Conservation (phyloP, 495 filamentous ascomycete species). For the Annulohypoxylon nitens region DNA sequence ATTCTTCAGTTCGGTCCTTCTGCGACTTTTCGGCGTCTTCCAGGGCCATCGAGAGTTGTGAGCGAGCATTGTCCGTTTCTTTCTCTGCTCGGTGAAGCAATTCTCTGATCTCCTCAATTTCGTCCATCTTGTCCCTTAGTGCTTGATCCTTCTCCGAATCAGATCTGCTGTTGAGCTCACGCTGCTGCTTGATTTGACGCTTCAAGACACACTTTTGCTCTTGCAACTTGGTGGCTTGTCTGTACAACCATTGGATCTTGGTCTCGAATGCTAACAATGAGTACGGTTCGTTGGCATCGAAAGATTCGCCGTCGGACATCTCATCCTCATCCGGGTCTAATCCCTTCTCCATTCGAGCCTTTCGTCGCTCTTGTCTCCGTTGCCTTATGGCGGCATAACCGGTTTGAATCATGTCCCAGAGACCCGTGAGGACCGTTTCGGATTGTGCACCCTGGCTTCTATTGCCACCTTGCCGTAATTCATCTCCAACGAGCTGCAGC, state of each 20-base stretch:
- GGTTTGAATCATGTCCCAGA: slow-evolving; percentile 79
- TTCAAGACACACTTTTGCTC: slow-evolving; percentile 88
- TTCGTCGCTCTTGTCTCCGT: slow-evolving; percentile 64
- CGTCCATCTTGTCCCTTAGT: slow-evolving; percentile 62
- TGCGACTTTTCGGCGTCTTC: slow-evolving; percentile 65
- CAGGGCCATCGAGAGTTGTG: slow-evolving; percentile 64
- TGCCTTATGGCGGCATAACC: slow-evolving; percentile 71
- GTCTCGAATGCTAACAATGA: slow-evolving; percentile 75
- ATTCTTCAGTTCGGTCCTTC: slow-evolving; percentile 53
- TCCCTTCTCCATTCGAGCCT: slow-evolving; percentile 59
- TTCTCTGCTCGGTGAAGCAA: slow-evolving; percentile 63
- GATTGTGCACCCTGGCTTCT: slow-evolving; percentile 65
- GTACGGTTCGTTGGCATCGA: slow-evolving; percentile 68
- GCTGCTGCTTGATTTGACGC: slow-evolving; percentile 91
- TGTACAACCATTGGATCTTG: slow-evolving; percentile 82
- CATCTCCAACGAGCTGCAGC: slow-evolving; percentile 50
- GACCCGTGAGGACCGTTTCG: slow-evolving; percentile 71
- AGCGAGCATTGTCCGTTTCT: slow-evolving; percentile 60
- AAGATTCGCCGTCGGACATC: slow-evolving; percentile 63
- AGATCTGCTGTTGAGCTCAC: slow-evolving; percentile 80
- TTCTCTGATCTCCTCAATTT: slow-evolving; percentile 65
- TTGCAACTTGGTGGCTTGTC: slow-evolving; percentile 71
- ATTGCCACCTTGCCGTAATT: slow-evolving; percentile 50
- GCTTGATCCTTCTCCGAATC: slow-evolving; percentile 72
- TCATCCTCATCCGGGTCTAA: slow-evolving; percentile 61